These are phyloP conservation scores for Yamadazyma oceani DNA, from an alignment of 1,139 yeast genomes.

Conservation along the genomic window DNA sequence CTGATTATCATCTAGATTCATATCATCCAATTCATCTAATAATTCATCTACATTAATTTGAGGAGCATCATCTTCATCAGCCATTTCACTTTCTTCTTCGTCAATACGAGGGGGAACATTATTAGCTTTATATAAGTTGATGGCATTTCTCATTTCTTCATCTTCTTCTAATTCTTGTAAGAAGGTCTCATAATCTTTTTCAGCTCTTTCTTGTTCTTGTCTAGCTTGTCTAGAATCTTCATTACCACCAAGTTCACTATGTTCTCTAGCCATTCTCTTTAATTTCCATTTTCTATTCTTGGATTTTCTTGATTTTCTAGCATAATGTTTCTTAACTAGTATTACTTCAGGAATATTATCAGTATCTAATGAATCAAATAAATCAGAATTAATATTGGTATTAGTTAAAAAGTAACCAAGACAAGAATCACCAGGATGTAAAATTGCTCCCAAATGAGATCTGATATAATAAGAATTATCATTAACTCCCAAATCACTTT, in stretches of 20 bases:
- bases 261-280: conserved; percentile 97
- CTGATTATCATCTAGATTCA: conserved; percentile 63
- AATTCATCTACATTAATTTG: conserved; percentile 77
- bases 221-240: conserved; percentile 77
- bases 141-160: conserved; percentile 86
- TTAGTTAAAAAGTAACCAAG: conserved; percentile 85
- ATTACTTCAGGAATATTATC: conserved; percentile 83
- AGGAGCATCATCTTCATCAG: conserved; percentile 73
- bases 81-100: conserved; percentile 46
- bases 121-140: conserved; percentile 78
- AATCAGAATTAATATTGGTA: conserved; percentile 81
- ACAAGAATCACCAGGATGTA: conserved; percentile 95
- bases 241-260: conserved; percentile 78
- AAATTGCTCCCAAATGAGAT: conserved; percentile 87
- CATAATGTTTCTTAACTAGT: conserved; percentile 86
- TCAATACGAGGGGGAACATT: conserved; percentile 26
- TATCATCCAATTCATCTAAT: conserved; percentile 88
- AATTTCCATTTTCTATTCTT: conserved; percentile 92
- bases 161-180: conserved; percentile 98
- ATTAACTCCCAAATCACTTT: conserved; percentile 80
- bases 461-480: conserved; percentile 80
- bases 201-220: conserved; percentile 90
- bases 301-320: conserved; percentile 72
- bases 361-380: conserved; percentile 72
- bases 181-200: conserved; percentile 92